Percentiles rank a stretch among this genome's conserved stretches.
These are phyloP conservation scores for Plantago lanceolata DNA, from an alignment of 305 asterid genomes.

Conservation along the genomic window DNA sequence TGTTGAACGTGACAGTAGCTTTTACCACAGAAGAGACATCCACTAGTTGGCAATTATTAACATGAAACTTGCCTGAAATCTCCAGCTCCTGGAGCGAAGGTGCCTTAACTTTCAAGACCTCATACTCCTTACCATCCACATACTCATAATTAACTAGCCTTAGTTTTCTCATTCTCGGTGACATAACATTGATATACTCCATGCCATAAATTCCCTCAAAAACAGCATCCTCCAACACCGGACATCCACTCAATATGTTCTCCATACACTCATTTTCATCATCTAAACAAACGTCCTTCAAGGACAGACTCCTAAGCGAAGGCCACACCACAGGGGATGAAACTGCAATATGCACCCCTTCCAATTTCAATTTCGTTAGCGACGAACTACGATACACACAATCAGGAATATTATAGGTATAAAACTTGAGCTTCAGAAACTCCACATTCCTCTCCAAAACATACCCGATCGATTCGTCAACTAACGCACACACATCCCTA, in stretches of 20 bases:
- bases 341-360: background rate
- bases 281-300: background rate
- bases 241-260: background rate
- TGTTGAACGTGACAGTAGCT: conserved; percentile 1
- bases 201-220: background rate
- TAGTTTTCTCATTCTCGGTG: background rate
- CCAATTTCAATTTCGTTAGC: background rate
- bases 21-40: background rate
- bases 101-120: background rate
- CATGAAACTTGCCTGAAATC: background rate
- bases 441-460: background rate
- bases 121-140: background rate
- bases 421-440: background rate
- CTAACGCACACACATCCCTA: background rate
- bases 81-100: background rate
- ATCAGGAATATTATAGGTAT: background rate
- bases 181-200: background rate
- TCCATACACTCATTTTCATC: background rate
- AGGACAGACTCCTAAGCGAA: background rate
- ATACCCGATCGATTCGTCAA: background rate
- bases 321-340: background rate
- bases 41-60: background rate
- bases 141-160: background rate
- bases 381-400: background rate
- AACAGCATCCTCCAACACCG: background rate